Evolutionary conservation across 2,329 filamentous ascomycete species (phyloP).

Genomic region (Nemania sp.): DNA sequence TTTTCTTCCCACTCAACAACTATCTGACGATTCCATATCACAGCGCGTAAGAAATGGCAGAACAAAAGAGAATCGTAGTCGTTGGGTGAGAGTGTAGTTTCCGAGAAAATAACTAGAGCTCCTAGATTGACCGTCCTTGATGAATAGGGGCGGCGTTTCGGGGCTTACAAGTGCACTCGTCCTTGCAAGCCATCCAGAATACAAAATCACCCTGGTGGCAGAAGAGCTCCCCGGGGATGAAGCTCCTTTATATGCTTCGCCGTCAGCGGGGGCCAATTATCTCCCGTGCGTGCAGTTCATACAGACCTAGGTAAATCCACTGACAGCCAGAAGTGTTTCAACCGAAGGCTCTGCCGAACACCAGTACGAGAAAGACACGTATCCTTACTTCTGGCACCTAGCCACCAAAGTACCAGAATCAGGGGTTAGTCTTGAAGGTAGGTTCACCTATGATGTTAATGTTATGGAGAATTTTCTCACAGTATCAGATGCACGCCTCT

Average conservation of each 20-base stretch:
- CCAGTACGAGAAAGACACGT: constrained; percentile 12
- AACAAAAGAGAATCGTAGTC: not conserved
- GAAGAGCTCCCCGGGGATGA: constrained; percentile 10
- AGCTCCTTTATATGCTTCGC: constrained; percentile 5
- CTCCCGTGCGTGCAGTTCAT: constrained; percentile 1
- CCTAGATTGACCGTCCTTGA: not conserved
- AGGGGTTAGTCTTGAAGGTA: constrained; percentile 3
- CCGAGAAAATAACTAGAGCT: not conserved
- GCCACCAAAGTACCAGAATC: constrained; percentile 1
- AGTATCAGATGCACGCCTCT: constrained; percentile 1
- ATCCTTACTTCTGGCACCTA: not conserved
- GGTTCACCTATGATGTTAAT: not conserved
- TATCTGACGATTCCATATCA: too few species aligned
- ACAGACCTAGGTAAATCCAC: not conserved
- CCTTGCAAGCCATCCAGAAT: constrained; percentile 1
- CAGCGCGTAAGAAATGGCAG: not conserved
- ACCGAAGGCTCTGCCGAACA: not conserved
- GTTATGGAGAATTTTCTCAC: not conserved
- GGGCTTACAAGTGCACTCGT: constrained; percentile 2
- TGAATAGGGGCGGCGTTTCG: not conserved
- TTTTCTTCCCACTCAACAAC: too few species aligned
- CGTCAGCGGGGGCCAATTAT: not conserved
- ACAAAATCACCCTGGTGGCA: constrained; percentile 1
- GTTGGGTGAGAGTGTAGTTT: not conserved
- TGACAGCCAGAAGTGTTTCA: not conserved